Evolutionary conservation across 176 grass and related monocot genomes (phyloP).

Genomic region (Saccharum officinarum): DNA sequence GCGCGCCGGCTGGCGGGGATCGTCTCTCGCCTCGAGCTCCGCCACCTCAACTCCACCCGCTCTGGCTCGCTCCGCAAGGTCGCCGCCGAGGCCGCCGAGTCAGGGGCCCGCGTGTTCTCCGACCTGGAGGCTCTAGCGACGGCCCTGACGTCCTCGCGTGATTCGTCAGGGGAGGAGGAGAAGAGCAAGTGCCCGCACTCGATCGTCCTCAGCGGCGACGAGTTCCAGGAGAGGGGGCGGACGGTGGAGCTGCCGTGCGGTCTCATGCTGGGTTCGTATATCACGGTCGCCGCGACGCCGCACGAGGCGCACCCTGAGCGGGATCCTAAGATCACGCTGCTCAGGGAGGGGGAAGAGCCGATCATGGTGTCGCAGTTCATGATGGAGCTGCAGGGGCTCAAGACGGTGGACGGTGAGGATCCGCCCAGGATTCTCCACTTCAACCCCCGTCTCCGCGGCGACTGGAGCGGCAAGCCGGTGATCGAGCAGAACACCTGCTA

Average conservation of each 20-base stretch:
- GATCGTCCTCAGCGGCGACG: constrained; percentile 52
- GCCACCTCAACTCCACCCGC: constrained; percentile 51
- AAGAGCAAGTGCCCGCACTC: constrained; percentile 81
- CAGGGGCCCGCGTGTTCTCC: constrained; percentile 57
- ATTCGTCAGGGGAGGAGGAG: constrained; percentile 14
- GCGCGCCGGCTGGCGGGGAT: constrained; percentile 23
- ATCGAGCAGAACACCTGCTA: constrained; percentile 99
- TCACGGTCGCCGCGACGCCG: constrained; percentile 78
- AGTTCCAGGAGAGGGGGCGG: constrained; percentile 58
- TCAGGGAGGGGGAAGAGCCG: constrained; percentile 65
- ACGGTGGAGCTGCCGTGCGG: constrained; percentile 86
- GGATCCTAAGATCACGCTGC: constrained; percentile 76
- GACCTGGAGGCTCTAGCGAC: constrained; percentile 37
- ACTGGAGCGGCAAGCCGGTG: constrained; percentile 90
- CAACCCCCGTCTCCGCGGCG: constrained; percentile 85
- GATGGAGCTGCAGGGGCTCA: constrained; percentile 94
- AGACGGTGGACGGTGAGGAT: constrained; percentile 88
- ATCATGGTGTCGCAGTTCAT: constrained; percentile 99
- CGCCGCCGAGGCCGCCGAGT: constrained; percentile 65
- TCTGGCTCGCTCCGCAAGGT: constrained; percentile 55
- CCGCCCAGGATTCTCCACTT: constrained; percentile 95
- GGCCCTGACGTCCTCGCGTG: not conserved
- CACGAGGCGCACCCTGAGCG: constrained; percentile 61
- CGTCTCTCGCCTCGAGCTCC: constrained; percentile 68
- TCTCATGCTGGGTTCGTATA: constrained; percentile 84